Base-by-base conservation (phyloP, 768 basidiomycete species). In the Phylloporus arenicola region DNA sequence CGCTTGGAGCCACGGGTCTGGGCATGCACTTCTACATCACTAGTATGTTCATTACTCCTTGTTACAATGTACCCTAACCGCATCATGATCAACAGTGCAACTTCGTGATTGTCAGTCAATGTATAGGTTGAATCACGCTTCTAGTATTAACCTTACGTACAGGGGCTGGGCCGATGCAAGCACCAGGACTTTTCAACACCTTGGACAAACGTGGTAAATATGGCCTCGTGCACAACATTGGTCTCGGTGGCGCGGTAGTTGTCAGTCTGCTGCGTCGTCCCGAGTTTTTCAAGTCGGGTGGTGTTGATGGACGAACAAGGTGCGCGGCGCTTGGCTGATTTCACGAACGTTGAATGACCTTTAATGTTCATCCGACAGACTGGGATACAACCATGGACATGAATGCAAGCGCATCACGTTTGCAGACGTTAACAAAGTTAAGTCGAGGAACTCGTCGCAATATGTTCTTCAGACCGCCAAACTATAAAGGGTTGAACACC, bases 81-180 rank as follows among this genome's bases (percentile, higher is more conserved):
- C 42, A 30, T 30, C 41, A 11, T 45, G 45, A 46, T 34, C 29
- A 19, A 41, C 57, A 84, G 84, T 87, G 85, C 87, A 89, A 75
- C 68, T 89, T 44, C 77, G 87, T 38, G 72, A 82, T 37, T 89
- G 86, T 84, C 58, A 50, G 68, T 53, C n/a, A 10, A 38, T 25
- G 0, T n/a, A 38, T 5, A 8, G 14, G 16, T 30, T 13, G 6
- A 20, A 2, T 47, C 44, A 9, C 5, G 11, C 3, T 14, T 22
- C 34, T 4, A 7, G 12, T 41, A 17, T 11, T 35, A 9, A 50
- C 33, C 3, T 14, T 20, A 3, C 30, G 9, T 30, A 33, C 54
- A 86, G 87, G 86, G 88, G 84, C 88, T 4, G 88, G 88, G 29
- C 84, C 84, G 24, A 88, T 90, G 86, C 88, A 90, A 70, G 84